Conservation (phyloP, 495 filamentous ascomycete genomes). For the Neurospora sp. region DNA sequence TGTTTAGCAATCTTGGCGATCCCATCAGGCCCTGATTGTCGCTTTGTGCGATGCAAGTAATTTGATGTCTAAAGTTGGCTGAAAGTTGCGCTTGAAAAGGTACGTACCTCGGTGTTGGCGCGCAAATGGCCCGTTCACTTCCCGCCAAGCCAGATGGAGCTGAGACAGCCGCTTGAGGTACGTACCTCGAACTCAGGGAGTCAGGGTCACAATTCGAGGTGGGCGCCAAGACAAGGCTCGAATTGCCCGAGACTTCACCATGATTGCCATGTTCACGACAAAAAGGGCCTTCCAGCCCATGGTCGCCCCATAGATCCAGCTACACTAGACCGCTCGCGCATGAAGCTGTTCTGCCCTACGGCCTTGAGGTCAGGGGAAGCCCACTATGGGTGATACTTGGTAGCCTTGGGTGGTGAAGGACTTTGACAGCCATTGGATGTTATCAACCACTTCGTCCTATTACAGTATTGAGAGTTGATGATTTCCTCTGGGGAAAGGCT, state of each 20-base stretch:
- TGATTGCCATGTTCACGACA: not conserved
- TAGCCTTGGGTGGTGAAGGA: not conserved
- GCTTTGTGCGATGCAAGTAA: not conserved
- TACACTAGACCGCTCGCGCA: not conserved
- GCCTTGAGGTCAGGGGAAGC: not conserved
- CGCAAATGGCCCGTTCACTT: not conserved
- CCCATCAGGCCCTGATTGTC: not conserved
- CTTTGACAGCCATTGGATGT: not conserved
- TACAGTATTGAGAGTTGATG: not conserved
- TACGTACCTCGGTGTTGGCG: not conserved
- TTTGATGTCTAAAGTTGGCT: not conserved
- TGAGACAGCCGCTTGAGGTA: not conserved
- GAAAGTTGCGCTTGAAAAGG: not conserved
- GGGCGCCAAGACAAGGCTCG: not conserved
- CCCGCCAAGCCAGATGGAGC: not conserved
- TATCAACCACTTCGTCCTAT: not conserved
- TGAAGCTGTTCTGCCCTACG: not conserved
- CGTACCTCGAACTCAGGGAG: not conserved
- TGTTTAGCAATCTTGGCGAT: not conserved
- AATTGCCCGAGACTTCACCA: not conserved
- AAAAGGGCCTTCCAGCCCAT: not conserved
- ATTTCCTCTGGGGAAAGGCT: not conserved
- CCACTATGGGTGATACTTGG: not conserved
- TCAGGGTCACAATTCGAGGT: not conserved
- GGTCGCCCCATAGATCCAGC: not conserved